These are phyloP conservation scores for Sambucus nigra DNA, from an alignment of 129 eudicot genomes.

Conservation along the genomic window DNA sequence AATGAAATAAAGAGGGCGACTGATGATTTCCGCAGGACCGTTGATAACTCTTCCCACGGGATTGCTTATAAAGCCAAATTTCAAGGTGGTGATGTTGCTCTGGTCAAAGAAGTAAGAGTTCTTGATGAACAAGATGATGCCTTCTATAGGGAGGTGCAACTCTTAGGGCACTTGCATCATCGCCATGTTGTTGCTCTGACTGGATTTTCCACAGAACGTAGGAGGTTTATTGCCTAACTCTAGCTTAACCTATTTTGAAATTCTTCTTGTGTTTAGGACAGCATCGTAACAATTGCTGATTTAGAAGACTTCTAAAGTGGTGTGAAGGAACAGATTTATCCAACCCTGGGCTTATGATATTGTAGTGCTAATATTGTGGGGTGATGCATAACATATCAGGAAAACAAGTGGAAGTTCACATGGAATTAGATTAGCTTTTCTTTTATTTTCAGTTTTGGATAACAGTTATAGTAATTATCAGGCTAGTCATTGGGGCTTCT, in stretches of 20 bases:
- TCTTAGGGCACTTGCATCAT: constrained; percentile 70
- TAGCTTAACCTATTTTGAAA: background rate
- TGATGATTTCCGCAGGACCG: constrained; percentile 48
- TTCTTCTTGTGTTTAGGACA: constrained; percentile 1
- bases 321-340: too few species aligned
- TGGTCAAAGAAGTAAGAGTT: constrained; percentile 57
- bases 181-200: constrained; percentile 68
- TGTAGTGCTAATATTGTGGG: too few species aligned
- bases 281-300: too few species aligned
- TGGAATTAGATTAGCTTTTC: too few species aligned
- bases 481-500: too few species aligned
- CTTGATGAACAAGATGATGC: constrained; percentile 38
- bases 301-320: background rate
- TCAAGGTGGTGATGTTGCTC: constrained; percentile 32
- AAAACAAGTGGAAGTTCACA: too few species aligned
- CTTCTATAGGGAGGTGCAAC: constrained; percentile 56
- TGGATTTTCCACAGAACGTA: constrained; percentile 61
- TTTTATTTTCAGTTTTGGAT: too few species aligned
- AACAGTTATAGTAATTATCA: too few species aligned
- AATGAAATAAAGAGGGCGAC: constrained; percentile 86
- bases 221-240: constrained; percentile 33
- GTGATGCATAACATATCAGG: too few species aligned
- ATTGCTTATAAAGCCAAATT: constrained; percentile 60
- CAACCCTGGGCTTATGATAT: too few species aligned
- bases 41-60: constrained; percentile 42